Conservation (phyloP, 1,284 basidiomycete species). For the Boletus semigastroideus region DNA sequence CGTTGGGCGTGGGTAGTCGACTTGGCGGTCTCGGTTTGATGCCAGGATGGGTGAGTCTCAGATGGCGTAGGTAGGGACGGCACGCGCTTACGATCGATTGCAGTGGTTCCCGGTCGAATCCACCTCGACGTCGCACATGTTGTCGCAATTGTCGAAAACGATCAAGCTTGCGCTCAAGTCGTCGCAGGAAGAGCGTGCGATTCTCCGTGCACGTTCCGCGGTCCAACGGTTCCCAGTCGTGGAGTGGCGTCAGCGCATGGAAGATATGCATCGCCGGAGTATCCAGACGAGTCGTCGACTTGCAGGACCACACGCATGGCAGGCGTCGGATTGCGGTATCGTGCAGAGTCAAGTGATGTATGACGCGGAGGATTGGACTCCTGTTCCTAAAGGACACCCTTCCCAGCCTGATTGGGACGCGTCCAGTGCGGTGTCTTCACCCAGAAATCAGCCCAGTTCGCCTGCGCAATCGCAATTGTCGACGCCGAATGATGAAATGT, state of each 20-base stretch:
- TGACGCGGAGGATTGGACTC: constrained; percentile 58
- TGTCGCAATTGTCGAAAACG: constrained; percentile 92
- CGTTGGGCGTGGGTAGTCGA: constrained; percentile 89
- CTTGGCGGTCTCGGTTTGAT: constrained; percentile 92
- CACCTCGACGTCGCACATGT: constrained; percentile 86
- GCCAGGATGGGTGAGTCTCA: constrained; percentile 87
- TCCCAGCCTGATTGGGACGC: constrained; percentile 56
- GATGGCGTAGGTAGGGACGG: neutral
- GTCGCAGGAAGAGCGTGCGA: constrained; percentile 84
- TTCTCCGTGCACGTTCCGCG: constrained; percentile 88
- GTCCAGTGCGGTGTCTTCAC: constrained; percentile 36
- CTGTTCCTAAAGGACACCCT: constrained; percentile 49
- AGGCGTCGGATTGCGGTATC: constrained; percentile 67
- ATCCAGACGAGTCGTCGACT: constrained; percentile 69
- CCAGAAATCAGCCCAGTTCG: constrained; percentile 36
- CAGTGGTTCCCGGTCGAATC: constrained; percentile 97
- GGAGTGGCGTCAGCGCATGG: constrained; percentile 92
- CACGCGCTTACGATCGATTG: constrained; percentile 5
- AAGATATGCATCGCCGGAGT: constrained; percentile 89
- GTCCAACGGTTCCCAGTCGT: constrained; percentile 95
- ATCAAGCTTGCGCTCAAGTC: constrained; percentile 92
- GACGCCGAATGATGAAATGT: constrained; percentile 40
- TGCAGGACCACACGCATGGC: constrained; percentile 77
- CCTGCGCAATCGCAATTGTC: constrained; percentile 48
- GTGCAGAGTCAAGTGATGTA: constrained; percentile 41